phyloP scores from a whole-genome alignment of 2,329 filamentous ascomycete species.

The Cylindrodendrum hubeiense region DNA sequence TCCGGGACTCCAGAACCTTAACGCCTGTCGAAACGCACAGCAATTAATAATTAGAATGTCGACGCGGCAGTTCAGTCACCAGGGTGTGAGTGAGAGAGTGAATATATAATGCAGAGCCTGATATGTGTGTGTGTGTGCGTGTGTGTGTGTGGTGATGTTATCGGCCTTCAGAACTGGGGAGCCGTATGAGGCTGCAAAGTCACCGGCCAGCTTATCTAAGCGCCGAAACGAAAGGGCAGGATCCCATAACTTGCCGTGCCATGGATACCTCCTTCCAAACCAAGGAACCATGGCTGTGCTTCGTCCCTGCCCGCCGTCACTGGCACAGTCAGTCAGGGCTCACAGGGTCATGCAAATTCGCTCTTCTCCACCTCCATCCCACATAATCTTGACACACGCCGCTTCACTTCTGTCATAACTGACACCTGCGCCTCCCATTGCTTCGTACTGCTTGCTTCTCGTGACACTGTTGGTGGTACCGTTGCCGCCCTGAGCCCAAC shows the following conservation, averaged over 20 bases:
- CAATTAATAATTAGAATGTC: neutral
- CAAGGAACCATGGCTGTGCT: neutral
- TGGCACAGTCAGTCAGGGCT: conserved; percentile 16
- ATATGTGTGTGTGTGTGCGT: no score
- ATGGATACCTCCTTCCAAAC: neutral
- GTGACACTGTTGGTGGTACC: conserved; percentile 9
- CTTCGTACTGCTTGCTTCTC: neutral
- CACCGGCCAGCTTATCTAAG: conserved; percentile 3
- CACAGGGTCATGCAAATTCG: conserved; percentile 18
- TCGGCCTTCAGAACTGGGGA: conserved; percentile 5
- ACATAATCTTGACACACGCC: conserved; percentile 27
- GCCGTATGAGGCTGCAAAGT: neutral
- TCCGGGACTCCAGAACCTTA: conserved; percentile 24
- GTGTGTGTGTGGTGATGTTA: neutral
- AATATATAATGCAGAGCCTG: neutral
- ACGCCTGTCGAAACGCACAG: neutral
- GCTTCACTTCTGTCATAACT: conserved; percentile 16
- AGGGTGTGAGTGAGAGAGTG: neutral
- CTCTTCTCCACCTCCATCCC: conserved; percentile 16
- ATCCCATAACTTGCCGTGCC: neutral
- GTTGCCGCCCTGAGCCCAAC: neutral
- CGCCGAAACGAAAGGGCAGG: conserved; percentile 15
- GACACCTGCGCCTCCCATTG: conserved; percentile 19
- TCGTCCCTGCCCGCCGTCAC: neutral
- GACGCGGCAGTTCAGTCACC: neutral